A percentile compares a stretch with the other conserved stretches of the same genome.
phyloP scores from a whole-genome alignment of 1,284 basidiomycete genomes.

The Ceratobasidium theobromae region DNA sequence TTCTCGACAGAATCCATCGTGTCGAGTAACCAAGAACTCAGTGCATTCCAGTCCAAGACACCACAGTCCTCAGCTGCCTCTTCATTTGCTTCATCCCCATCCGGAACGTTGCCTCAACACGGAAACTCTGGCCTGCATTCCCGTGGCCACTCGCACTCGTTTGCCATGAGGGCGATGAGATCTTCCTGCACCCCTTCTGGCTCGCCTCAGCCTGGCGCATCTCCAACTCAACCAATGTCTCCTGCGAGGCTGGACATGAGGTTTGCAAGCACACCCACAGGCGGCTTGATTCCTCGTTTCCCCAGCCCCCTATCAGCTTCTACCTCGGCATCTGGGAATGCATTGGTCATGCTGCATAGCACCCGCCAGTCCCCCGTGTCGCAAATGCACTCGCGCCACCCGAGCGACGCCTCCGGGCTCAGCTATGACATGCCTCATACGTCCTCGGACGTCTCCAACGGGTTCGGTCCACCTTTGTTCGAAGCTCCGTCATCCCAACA shows the following conservation, averaged over 20 bases:
- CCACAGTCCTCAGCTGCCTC: slow-evolving; percentile 14
- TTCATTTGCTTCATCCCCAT: slow-evolving; percentile 22
- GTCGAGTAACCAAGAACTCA: slow-evolving; percentile 10
- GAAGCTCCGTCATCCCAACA: slow-evolving; percentile 4
- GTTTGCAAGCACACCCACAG: slow-evolving; percentile 10
- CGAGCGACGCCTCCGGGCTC: slow-evolving; percentile 22
- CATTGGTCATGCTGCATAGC: slow-evolving; percentile 19
- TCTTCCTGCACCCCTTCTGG: slow-evolving; percentile 7
- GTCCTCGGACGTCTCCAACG: background rate
- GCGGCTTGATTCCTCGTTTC: slow-evolving; percentile 19
- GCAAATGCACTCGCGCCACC: slow-evolving; percentile 28
- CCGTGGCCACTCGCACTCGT: slow-evolving; percentile 13
- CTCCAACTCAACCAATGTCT: slow-evolving; percentile 2
- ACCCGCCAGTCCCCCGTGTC: slow-evolving; percentile 8
- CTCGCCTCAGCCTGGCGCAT: slow-evolving; percentile 5
- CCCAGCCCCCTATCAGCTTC: slow-evolving; percentile 23
- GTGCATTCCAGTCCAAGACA: background rate
- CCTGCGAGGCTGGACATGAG: slow-evolving; percentile 25
- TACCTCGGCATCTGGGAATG: slow-evolving; percentile 19
- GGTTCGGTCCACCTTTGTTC: background rate
- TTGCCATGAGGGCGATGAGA: slow-evolving; percentile 17
- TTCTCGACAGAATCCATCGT: slow-evolving; percentile 19
- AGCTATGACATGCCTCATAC: slow-evolving; percentile 3
- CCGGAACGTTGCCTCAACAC: background rate
- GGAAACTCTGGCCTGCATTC: background rate